These are phyloP conservation scores for maize (Zea mays) DNA, from an alignment of 176 grass and related monocot genomes.

Conservation along the genomic window DNA sequence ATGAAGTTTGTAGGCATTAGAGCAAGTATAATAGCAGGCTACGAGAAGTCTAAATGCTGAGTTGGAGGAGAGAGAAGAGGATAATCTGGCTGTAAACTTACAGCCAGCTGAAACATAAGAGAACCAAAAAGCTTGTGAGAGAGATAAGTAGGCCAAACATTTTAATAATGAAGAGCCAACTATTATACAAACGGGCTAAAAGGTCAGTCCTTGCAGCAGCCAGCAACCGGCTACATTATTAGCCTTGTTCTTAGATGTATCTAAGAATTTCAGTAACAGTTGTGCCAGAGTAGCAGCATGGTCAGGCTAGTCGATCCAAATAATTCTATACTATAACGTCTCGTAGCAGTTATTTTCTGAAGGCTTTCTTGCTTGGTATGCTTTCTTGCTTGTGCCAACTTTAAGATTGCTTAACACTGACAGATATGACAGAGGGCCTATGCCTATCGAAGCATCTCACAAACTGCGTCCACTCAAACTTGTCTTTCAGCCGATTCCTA, in stretches of 20 bases:
- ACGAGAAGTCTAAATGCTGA: too few relatives aligned
- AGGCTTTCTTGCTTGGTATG: too few relatives aligned
- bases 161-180: too few relatives aligned
- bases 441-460: slow-evolving; percentile 45
- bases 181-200: too few relatives aligned
- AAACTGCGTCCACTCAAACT: slow-evolving; percentile 49
- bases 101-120: too few relatives aligned
- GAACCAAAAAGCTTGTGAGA: too few relatives aligned
- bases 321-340: neutral
- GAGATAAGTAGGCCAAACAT: too few relatives aligned
- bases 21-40: too few relatives aligned
- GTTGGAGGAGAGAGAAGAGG: too few relatives aligned
- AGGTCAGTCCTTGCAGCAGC: too few relatives aligned
- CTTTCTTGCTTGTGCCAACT: neutral
- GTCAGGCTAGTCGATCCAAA: neutral
- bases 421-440: slow-evolving; percentile 32
- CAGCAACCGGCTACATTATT: too few relatives aligned
- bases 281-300: neutral
- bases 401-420: slow-evolving; percentile 30
- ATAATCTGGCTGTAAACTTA: too few relatives aligned
- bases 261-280: neutral
- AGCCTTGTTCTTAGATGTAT: neutral
- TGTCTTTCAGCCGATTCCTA: slow-evolving; percentile 85
- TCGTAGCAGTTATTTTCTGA: slow-evolving; percentile 1
- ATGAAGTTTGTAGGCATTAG: neutral